Base-by-base conservation (phyloP, 2,329 filamentous ascomycete genomes). In the Pseudocercospora musae region DNA sequence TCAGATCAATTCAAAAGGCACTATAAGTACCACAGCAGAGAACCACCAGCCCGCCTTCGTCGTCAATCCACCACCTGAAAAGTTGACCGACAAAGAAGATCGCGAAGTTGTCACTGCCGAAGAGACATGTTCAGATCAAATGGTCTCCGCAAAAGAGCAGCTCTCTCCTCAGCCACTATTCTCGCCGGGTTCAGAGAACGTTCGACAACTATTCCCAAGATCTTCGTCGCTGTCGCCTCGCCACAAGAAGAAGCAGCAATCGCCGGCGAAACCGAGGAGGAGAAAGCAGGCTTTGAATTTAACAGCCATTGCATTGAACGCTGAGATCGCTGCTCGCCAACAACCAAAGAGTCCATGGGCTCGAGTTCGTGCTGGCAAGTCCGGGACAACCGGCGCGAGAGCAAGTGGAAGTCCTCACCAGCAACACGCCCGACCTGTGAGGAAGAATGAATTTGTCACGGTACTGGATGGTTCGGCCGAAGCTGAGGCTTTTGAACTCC, bases 131-230 rank as follows among this genome's bases (percentile, higher is more conserved):
- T 66, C 67, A 27, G 67, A 69, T 4, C 67, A 69, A 2, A 66
- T 64, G 37, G 59, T 62, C 3, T 63, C 65, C n/a, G 68, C 68
- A 21, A 49, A 48, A 11, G 60, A 62, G 21, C 64, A 66, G 7
- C 13, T 67, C 3, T 66, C 68, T 9, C 65, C 69, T 3, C 21
- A 37, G 18, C 59, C 53, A 10, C 42, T 44, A 15, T 68, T 73
- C 58, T 62, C 65, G 4, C 63, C 68, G 6, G 54, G 59, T 0
- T 73, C 72, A 6, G 62, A 69, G 33, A 63, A 72, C 20, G 63
- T 74, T 4, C 64, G 68, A 8, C 62, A 70, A 18, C 60, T 73
- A 0, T 74, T 73, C 18, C 72, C 72, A 10, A 61, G 71, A 50
- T 58, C 63, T 0, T 72, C 71, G 1, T 73, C 71, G 0, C 64